Percentiles rank a stretch among this genome's conserved stretches.
These are phyloP conservation scores for Amaranthus tricolor DNA, from an alignment of 179 eudicot species.

Conservation along the genomic window DNA sequence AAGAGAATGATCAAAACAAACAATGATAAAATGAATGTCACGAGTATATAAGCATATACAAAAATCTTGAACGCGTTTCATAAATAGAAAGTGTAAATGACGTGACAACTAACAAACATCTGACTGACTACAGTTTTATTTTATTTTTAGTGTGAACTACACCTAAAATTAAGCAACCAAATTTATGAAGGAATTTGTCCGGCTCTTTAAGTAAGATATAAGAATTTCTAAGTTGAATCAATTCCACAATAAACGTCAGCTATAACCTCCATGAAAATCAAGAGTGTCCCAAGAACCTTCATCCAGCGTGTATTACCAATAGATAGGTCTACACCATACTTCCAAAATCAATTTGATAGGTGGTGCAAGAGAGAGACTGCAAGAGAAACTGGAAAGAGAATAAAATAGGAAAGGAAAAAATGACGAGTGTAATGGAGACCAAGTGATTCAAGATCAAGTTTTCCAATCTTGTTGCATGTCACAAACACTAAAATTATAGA, in stretches of 20 bases:
- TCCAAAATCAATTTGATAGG: too few species aligned
- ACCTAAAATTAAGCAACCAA: neutral
- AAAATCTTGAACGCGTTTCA: neutral
- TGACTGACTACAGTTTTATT: neutral
- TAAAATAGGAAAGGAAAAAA: neutral
- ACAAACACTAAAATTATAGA: too few species aligned
- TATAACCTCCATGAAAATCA: neutral
- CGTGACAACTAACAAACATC: neutral
- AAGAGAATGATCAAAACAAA: neutral
- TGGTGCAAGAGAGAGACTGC: too few species aligned
- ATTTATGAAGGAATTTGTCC: neutral
- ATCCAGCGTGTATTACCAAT: too few species aligned
- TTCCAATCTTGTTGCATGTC: too few species aligned
- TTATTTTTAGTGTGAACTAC: neutral
- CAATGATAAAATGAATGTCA: conserved; percentile 8
- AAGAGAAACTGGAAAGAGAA: too few species aligned
- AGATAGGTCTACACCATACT: too few species aligned
- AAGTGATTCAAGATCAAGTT: too few species aligned
- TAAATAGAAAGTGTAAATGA: neutral
- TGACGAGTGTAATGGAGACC: neutral
- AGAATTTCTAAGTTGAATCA: neutral
- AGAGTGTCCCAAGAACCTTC: neutral
- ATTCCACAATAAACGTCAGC: neutral
- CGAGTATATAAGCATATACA: neutral
- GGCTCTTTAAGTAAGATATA: neutral